These are phyloP conservation scores for Bacidia gigantensis DNA, from an alignment of 495 filamentous ascomycete species.

Conservation along the genomic window DNA sequence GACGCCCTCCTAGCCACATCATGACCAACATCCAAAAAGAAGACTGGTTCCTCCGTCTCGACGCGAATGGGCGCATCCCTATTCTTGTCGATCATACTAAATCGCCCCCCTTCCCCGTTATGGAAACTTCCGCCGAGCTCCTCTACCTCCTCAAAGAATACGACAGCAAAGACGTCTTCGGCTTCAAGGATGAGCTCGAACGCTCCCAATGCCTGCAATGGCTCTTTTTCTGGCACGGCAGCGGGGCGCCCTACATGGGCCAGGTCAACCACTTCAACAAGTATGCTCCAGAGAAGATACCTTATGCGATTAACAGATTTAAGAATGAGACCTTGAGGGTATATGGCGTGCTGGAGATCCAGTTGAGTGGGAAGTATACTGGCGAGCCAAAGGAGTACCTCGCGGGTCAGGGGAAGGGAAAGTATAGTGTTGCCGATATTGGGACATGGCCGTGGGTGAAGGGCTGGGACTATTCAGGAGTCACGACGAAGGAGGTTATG, in stretches of 20 bases:
- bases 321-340: constrained; percentile 39
- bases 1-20: constrained; percentile 26
- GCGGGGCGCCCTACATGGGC: constrained; percentile 12
- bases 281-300: constrained; percentile 31
- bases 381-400: constrained; percentile 34
- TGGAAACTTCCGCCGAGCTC: constrained; percentile 39
- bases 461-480: constrained; percentile 27
- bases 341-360: constrained; percentile 40
- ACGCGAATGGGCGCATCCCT: constrained; percentile 40
- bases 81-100: constrained; percentile 36
- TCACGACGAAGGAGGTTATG: constrained; percentile 35
- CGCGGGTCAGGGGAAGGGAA: constrained; percentile 40
- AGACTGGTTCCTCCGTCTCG: constrained; percentile 41
- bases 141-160: constrained; percentile 35
- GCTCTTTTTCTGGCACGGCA: constrained; percentile 29
- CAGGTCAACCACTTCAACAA: constrained; percentile 25
- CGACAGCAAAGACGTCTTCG: constrained; percentile 33
- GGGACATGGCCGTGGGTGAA: constrained; percentile 44
- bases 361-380: constrained; percentile 22
- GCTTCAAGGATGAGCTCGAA: constrained; percentile 22
- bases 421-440: constrained; percentile 41
- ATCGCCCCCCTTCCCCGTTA: constrained; percentile 37
- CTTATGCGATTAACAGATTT: constrained; percentile 39
- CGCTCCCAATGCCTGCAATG: constrained; percentile 19
- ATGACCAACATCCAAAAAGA: constrained; percentile 45